Evolutionary conservation across 768 basidiomycete genomes (phyloP), one percentile per base, ranked within the genome.

Genomic region (Floccularia luteovirens): DNA sequence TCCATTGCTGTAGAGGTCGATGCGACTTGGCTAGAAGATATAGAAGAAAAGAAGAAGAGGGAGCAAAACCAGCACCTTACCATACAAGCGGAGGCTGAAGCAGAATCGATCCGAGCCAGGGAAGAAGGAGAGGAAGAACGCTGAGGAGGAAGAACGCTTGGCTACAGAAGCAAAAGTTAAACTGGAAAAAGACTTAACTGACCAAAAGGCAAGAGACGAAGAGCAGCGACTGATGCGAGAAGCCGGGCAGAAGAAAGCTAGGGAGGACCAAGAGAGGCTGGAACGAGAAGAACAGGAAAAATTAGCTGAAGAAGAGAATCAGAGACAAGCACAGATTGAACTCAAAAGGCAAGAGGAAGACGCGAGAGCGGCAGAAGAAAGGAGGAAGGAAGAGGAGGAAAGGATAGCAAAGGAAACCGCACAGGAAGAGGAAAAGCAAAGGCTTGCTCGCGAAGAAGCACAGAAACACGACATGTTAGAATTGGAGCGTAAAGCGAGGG

Each of bases 381-480:
- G 32, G 32, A 34, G 20, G 32, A 17, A 7, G 7, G 32, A 34
- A 17, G 32, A 34, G 32, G 32, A 34, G 6, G 32, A 34, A 17
- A 12, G 32, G n/a, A 17, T 17, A 12, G 20, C 8, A 19, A 34
- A 8, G 16, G 32, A 12, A 17, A 34, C n/a, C 8, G 32, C 7
- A 17, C n/a, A 34, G 16, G 32, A 34, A 17, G 32, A 34, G 32
- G 27, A 30, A 30, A 8, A 34, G 32, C n/a, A 34, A 34, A 19
- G 32, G n/a, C 32, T 14, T 14, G 32, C n/a, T n/a, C n/a, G n/a
- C n/a, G 32, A 34, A 19, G 32, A 7, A 19, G 32, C n/a, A 17
- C n/a, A 34, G 32, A 7, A 19, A 7, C 7, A 17, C 8, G 6
- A 7, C n/a, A 7, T 12, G 8, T 12, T 14, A 19, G 32, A 34